Conservation (phyloP, 345 rosid genomes). For the Hypericum androsaemum region DNA sequence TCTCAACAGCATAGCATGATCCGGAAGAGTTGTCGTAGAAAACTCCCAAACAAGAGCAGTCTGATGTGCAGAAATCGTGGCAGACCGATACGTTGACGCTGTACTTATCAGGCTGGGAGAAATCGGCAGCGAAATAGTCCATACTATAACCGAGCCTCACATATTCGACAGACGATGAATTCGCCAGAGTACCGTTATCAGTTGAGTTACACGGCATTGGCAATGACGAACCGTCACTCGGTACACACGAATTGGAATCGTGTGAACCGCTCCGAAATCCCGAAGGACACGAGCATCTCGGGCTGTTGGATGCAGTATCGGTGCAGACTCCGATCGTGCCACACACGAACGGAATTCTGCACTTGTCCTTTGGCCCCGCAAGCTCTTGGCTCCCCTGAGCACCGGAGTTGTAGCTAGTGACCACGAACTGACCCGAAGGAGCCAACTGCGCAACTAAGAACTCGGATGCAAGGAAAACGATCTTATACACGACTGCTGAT, state of each 20-base stretch:
- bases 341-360: slow-evolving; percentile 43
- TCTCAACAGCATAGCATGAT: slow-evolving; percentile 48
- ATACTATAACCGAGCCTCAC: slow-evolving; percentile 37
- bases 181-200: slow-evolving; percentile 17
- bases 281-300: slow-evolving; percentile 61
- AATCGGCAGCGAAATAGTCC: slow-evolving; percentile 44
- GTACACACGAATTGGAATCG: slow-evolving; percentile 34
- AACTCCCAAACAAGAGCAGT: slow-evolving; percentile 67
- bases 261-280: slow-evolving; percentile 31
- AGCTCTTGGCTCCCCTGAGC: slow-evolving; percentile 35
- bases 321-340: slow-evolving; percentile 8
- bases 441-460: slow-evolving; percentile 55
- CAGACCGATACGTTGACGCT: slow-evolving; percentile 41
- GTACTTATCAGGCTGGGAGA: slow-evolving; percentile 36
- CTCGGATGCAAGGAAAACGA: slow-evolving; percentile 31
- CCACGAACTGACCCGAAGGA: slow-evolving; percentile 42
- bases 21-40: slow-evolving; percentile 53
- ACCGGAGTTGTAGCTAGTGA: slow-evolving; percentile 35
- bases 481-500: slow-evolving; percentile 30
- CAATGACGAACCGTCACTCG: slow-evolving; percentile 35
- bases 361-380: slow-evolving; percentile 45
- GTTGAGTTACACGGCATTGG: slow-evolving; percentile 49
- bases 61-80: slow-evolving; percentile 41
- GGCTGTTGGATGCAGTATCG: slow-evolving; percentile 18
- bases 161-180: slow-evolving; percentile 34